phyloP scores from a whole-genome alignment of 2,329 filamentous ascomycete species.

The Phialemonium atrogriseum region DNA sequence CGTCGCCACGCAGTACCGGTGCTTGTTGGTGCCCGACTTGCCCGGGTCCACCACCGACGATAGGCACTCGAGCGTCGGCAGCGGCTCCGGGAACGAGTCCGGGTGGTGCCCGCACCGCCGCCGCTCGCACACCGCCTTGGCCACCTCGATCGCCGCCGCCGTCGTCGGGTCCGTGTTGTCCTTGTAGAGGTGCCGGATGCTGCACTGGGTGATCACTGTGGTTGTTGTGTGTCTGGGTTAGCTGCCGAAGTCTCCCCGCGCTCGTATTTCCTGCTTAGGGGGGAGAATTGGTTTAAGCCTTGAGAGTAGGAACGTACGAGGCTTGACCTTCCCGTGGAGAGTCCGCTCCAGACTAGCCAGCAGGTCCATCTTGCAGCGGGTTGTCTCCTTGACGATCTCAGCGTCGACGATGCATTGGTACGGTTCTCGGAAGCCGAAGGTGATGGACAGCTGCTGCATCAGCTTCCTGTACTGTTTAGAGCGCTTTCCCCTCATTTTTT shows the following conservation, averaged over 20 bases:
- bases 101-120: constrained; percentile 72
- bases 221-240: constrained; percentile 12
- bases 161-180: constrained; percentile 52
- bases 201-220: constrained; percentile 71
- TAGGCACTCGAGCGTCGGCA: constrained; percentile 63
- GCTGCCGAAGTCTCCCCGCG: too few species aligned
- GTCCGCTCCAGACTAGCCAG: constrained; percentile 67
- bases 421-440: constrained; percentile 85
- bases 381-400: constrained; percentile 73
- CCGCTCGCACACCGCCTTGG: constrained; percentile 60
- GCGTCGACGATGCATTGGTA: constrained; percentile 91
- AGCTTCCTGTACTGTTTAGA: constrained; percentile 60
- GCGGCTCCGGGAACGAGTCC: constrained; percentile 60
- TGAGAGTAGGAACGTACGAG: constrained; percentile 22
- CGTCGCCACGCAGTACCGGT: constrained; percentile 69
- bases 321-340: constrained; percentile 80
- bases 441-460: constrained; percentile 83
- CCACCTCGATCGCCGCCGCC: constrained; percentile 61
- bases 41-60: constrained; percentile 61
- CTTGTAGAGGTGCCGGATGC: constrained; percentile 69
- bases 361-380: constrained; percentile 85
- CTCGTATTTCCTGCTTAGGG: too few species aligned
- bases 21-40: constrained; percentile 58
- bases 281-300: neutral
- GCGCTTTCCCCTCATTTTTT: constrained; percentile 38